phyloP scores from a whole-genome alignment of 2,329 filamentous ascomycete species.

The Cladosporium phlei region DNA sequence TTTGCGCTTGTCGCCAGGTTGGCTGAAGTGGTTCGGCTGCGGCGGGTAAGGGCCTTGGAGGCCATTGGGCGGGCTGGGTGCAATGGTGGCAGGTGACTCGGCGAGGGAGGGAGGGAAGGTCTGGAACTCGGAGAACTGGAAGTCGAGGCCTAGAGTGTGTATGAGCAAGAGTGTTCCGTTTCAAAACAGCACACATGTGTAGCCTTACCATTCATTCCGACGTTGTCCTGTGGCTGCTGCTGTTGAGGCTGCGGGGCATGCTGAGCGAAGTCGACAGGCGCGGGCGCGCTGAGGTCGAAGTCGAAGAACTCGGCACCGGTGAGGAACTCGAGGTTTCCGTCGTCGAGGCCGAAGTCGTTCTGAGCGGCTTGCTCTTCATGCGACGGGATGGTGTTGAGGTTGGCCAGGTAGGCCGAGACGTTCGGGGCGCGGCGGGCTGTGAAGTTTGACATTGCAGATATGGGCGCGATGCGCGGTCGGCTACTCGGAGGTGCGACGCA shows the following conservation, averaged over 20 bases:
- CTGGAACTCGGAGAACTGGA: conserved; percentile 44
- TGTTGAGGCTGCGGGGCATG: conserved; percentile 9
- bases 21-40: conserved; percentile 15
- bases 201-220: conserved; percentile 8
- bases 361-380: conserved; percentile 55
- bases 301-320: conserved; percentile 58
- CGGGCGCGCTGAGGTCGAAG: conserved; percentile 51
- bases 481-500: conserved; percentile 9
- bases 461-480: neutral
- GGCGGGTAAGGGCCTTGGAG: conserved; percentile 27
- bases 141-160: conserved; percentile 31
- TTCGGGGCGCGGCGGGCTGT: conserved; percentile 74
- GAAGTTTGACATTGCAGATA: conserved; percentile 61
- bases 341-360: conserved; percentile 56
- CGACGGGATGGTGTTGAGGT: conserved; percentile 69
- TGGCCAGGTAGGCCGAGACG: conserved; percentile 83
- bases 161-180: neutral
- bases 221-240: conserved; percentile 11
- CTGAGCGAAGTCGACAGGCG: conserved; percentile 9
- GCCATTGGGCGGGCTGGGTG: conserved; percentile 24
- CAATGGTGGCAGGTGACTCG: conserved; percentile 22
- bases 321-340: conserved; percentile 50
- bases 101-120: conserved; percentile 30
- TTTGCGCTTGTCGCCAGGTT: conserved; percentile 44
- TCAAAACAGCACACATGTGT: neutral